Evolutionary conservation across 169 alveolate species (phyloP).

Genomic region (Plasmodium berghei): DNA sequence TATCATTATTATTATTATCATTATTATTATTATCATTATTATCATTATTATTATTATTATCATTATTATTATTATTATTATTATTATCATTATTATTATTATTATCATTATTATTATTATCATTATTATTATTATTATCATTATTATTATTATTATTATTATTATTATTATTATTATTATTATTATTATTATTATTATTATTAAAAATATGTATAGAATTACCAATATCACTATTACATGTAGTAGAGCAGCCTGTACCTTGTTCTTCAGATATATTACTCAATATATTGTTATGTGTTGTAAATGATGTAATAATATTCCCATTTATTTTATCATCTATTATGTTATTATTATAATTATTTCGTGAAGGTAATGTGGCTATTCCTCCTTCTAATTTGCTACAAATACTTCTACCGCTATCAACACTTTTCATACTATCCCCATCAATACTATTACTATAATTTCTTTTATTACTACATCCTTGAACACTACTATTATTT

Average conservation of each 20-base stretch:
- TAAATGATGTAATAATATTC: no score
- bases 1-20: background rate
- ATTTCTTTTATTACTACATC: no score
- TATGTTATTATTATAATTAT: no score
- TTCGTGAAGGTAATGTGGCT: no score
- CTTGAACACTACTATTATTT: no score
- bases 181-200: background rate
- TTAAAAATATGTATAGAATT: background rate
- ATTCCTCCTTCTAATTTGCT: no score
- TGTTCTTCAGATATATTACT: no score
- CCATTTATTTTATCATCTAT: no score
- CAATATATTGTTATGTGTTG: no score
- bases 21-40: background rate
- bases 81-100: background rate
- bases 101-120: background rate
- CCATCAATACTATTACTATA: no score
- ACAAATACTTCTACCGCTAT: no score
- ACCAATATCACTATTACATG: background rate
- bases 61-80: background rate
- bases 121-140: background rate
- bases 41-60: background rate
- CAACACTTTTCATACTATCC: no score
- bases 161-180: slow-evolving; percentile 3
- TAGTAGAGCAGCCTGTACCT: background rate
- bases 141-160: slow-evolving; percentile 2